Percentiles rank a stretch among this genome's conserved stretches.
phyloP scores from a whole-genome alignment of 2,329 filamentous ascomycete species.

The Penicillium concentricum region DNA sequence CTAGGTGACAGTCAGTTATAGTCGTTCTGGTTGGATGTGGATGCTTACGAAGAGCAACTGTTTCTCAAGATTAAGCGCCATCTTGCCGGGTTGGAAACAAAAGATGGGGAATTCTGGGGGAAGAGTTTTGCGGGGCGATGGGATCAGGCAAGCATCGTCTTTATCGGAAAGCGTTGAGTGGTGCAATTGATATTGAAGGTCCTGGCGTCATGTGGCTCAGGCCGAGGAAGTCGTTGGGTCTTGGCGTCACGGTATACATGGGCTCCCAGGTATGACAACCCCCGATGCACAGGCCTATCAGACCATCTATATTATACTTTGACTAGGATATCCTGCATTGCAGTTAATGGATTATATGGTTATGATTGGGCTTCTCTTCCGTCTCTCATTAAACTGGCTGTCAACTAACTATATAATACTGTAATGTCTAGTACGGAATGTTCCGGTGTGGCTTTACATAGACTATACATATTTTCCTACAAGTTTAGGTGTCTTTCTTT shows the following conservation, averaged over 20 bases:
- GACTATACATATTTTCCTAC: not conserved
- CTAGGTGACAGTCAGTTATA: conserved; percentile 40
- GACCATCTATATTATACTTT: not conserved
- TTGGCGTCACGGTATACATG: not conserved
- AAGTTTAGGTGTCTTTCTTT: not conserved
- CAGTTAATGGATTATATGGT: not conserved
- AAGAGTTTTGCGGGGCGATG: conserved; percentile 1
- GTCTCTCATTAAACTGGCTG: not conserved
- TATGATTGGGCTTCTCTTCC: not conserved
- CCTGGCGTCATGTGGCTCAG: conserved; percentile 5
- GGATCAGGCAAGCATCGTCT: not conserved
- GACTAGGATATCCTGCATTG: not conserved
- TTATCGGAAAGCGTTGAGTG: conserved; percentile 2
- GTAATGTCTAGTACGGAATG: not conserved
- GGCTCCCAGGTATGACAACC: not conserved
- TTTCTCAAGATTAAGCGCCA: conserved; percentile 62
- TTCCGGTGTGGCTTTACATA: not conserved
- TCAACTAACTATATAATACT: not conserved
- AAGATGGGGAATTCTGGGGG: not conserved
- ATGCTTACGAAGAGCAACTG: conserved; percentile 63
- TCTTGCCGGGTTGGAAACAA: conserved; percentile 17
- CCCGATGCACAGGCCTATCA: not conserved
- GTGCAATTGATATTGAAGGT: conserved; percentile 1
- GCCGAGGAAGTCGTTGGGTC: not conserved
- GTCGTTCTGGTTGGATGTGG: conserved; percentile 7